Conservation (phyloP, 257 asterid genomes). For the Handroanthus guayacan region DNA sequence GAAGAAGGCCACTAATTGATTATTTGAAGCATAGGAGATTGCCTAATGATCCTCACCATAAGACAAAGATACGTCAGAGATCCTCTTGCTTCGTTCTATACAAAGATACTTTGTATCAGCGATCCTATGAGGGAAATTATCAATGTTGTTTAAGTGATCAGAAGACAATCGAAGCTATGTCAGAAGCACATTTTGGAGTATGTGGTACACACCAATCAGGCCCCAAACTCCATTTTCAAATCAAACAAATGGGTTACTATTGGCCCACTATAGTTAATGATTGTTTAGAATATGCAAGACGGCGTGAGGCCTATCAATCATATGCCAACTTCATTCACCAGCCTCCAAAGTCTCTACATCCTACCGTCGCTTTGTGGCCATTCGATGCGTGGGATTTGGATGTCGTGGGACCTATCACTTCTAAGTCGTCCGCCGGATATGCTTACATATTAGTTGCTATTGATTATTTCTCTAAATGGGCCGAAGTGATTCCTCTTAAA, state of each 20-base stretch:
- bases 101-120: neutral
- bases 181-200: neutral
- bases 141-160: neutral
- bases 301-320: neutral
- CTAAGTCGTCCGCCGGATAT: neutral
- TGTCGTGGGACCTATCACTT: neutral
- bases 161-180: neutral
- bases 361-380: neutral
- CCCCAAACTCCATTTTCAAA: neutral
- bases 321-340: neutral
- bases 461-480: neutral
- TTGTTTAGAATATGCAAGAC: neutral
- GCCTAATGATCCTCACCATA: neutral
- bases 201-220: neutral
- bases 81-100: neutral
- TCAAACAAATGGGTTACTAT: neutral
- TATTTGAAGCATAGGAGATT: neutral
- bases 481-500: neutral
- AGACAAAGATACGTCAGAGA: neutral
- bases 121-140: neutral
- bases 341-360: neutral
- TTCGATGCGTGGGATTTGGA: constrained; percentile 7
- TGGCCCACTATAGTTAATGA: constrained; percentile 7
- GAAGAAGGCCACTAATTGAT: too few species aligned
- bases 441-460: neutral